phyloP scores from a whole-genome alignment of 2,329 filamentous ascomycete genomes.

The Colletotrichum costaricense region DNA sequence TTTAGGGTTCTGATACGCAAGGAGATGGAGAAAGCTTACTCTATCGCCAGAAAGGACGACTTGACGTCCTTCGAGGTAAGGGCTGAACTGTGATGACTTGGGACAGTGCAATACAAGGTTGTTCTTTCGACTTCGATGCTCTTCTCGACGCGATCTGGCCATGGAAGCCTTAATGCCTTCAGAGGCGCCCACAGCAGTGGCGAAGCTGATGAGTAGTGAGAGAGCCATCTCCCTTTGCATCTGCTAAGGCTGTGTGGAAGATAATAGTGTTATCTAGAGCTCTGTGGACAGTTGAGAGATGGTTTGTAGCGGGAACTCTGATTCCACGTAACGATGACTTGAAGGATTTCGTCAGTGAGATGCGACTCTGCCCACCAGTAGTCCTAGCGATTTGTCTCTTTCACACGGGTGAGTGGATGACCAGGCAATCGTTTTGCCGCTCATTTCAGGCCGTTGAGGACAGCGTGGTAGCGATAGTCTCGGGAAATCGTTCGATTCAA shows the following conservation, averaged over 20 bases:
- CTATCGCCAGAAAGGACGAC: conserved; percentile 58
- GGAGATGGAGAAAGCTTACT: conserved; percentile 38
- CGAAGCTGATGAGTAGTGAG: conserved; percentile 52
- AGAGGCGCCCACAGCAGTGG: conserved; percentile 56
- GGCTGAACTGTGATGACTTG: conserved; percentile 57
- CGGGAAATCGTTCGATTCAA: not conserved
- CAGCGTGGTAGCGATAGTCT: conserved; percentile 3
- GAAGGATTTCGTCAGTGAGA: not conserved
- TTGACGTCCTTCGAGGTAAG: conserved; percentile 55
- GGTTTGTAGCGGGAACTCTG: not conserved
- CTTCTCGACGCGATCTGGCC: conserved; percentile 56
- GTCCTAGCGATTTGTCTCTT: not conserved
- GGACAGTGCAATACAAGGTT: conserved; percentile 59
- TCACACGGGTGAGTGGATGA: not conserved
- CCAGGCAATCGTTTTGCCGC: not conserved
- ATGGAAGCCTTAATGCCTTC: conserved; percentile 60
- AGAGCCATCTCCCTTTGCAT: conserved; percentile 38
- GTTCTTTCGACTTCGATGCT: conserved; percentile 59
- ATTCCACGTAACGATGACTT: not conserved
- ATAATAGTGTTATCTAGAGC: not conserved
- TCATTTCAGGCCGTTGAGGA: not conserved
- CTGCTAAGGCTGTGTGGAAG: not conserved
- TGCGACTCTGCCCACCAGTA: not conserved
- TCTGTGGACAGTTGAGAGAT: not conserved
- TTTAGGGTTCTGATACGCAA: conserved; percentile 3